A percentile compares a stretch with the other conserved stretches of the same genome.
Evolutionary conservation across 129 eudicot species (phyloP).

Genomic region (Chrysanthemum seticuspe): DNA sequence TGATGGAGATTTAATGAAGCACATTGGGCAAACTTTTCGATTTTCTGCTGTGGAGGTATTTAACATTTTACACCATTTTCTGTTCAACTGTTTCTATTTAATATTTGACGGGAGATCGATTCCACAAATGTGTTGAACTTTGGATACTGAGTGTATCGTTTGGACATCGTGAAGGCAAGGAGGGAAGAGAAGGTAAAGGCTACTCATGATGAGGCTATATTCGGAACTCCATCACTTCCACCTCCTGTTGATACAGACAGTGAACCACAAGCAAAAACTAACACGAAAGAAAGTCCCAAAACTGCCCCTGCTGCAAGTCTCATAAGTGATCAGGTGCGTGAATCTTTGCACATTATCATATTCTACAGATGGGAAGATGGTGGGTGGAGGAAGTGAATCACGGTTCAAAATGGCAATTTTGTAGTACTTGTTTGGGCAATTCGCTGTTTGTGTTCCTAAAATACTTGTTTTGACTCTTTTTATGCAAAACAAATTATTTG

Average conservation of each 20-base stretch:
- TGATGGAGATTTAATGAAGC: conserved; percentile 70
- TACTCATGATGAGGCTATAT: conserved; percentile 94
- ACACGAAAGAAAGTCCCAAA: conserved; percentile 32
- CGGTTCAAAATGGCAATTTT: background rate
- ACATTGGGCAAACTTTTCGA: conserved; percentile 83
- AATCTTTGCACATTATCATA: conserved; percentile 2
- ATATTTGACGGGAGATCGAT: background rate
- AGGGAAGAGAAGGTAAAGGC: conserved; percentile 74
- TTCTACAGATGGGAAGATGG: background rate
- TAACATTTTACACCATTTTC: background rate
- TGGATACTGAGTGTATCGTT: conserved; percentile 4
- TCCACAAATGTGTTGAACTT: background rate
- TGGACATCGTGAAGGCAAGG: conserved; percentile 53
- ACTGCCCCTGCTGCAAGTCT: conserved; percentile 56
- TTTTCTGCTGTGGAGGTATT: conserved; percentile 83
- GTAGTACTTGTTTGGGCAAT: too few relatives aligned
- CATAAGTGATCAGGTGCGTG: conserved; percentile 71
- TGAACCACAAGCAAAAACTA: conserved; percentile 44
- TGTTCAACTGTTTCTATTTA: background rate
- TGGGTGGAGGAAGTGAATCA: background rate
- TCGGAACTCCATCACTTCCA: conserved; percentile 68
- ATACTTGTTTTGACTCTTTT: too few relatives aligned
- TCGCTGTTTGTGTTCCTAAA: too few relatives aligned
- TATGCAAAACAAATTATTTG: too few relatives aligned
- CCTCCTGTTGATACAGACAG: conserved; percentile 53